These are phyloP conservation scores for Kockovaella imperatae DNA, from an alignment of 768 basidiomycete genomes.

Conservation along the genomic window DNA sequence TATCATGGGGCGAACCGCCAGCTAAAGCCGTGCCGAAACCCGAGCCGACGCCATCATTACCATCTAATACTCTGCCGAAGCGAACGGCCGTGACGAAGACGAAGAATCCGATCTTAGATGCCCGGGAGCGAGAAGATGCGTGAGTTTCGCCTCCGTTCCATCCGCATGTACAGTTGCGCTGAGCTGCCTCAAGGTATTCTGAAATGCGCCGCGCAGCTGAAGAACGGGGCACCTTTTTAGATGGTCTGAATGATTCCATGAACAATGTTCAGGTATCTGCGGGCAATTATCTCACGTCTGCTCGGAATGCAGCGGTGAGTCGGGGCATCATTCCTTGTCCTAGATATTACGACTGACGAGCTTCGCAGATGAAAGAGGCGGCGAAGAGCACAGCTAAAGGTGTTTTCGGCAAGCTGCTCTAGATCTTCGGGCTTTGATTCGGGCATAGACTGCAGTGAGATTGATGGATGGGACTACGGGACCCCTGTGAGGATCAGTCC, in stretches of 20 bases:
- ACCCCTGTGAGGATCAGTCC: too few species aligned
- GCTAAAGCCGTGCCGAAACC: constrained; percentile 12
- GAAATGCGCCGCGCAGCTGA: constrained; percentile 38
- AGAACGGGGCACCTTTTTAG: constrained; percentile 36
- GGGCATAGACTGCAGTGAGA: too few species aligned
- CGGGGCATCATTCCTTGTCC: neutral
- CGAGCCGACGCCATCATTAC: constrained; percentile 12
- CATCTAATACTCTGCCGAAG: constrained; percentile 16
- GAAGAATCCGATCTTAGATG: constrained; percentile 17
- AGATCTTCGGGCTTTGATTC: too few species aligned
- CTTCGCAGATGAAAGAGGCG: constrained; percentile 36
- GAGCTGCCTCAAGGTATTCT: constrained; percentile 26
- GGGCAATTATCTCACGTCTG: constrained; percentile 29
- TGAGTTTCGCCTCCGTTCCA: constrained; percentile 11
- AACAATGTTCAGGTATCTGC: constrained; percentile 31
- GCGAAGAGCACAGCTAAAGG: constrained; percentile 39
- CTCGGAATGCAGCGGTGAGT: constrained; percentile 39
- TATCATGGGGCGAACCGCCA: constrained; percentile 40
- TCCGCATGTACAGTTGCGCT: neutral
- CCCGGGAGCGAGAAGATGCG: constrained; percentile 36
- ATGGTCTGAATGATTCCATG: constrained; percentile 33
- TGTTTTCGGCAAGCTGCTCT: constrained; percentile 35
- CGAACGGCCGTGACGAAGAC: constrained; percentile 29
- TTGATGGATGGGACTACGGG: too few species aligned
- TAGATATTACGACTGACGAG: neutral